Base-by-base conservation (phyloP, 179 eudicot genomes). In the Nepenthes alata region DNA sequence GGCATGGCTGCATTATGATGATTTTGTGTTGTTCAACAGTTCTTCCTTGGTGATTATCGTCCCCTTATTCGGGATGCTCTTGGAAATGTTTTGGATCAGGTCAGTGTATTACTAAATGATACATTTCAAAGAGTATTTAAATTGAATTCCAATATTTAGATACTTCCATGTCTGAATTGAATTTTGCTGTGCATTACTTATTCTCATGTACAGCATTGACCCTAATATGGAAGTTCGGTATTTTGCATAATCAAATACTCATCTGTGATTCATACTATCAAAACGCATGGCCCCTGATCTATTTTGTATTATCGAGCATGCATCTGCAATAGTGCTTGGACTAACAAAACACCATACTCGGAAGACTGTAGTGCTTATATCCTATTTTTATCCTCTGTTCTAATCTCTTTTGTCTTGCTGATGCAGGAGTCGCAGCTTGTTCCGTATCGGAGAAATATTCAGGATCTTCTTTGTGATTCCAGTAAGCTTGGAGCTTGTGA, bases 41-140 rank as follows among this genome's bases (percentile, higher is more conserved):
- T 91, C 78, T 91, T 91, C 67, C 84, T 91, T 67, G 97, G 97
- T 58, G 97, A 91, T 70, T 91, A 88, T 83, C 87, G 96, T 37
- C 97, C 97, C 60, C 91, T 88, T 74, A 71, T 78, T 59, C 91
- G 85, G 48, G 97, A 91, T 78, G 64, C 83, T 60, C 71, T 79
- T 61, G 96, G 97, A 61, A 84, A 84, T 79, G 96, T 81, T 75
- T 81, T 88, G 71, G 97, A 91, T 77, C 97, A 91, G 96, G 97
- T 91, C 53, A 63, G 80, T 25, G 25, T 25, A 65, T 63, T 35
- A 55, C 52, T 48, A 48, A 8, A 0, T 48, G n/a, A 8, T 11
- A 48, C 10, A 48, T 48, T 8, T 52, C 14, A 52, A 25, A 52
- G 52, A 48, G 14, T 35, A 10, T 35, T 6, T 55, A 6, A 25